These are phyloP conservation scores for Blastobotrys apis DNA, from an alignment of 1,139 yeast genomes.

Conservation along the genomic window DNA sequence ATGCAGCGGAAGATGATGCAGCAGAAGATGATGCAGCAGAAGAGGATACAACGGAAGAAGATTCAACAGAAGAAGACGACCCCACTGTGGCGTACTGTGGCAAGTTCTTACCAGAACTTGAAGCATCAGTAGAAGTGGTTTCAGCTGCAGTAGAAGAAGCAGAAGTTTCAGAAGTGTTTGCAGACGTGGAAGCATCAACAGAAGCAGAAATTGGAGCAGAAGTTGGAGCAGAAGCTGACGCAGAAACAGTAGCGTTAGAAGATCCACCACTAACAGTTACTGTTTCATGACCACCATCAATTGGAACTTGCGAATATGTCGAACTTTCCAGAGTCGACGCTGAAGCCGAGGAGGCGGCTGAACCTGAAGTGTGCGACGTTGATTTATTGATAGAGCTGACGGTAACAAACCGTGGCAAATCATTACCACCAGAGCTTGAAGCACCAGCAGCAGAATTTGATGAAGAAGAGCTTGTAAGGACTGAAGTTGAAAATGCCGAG, in stretches of 20 bases:
- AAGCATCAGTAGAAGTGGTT: neutral
- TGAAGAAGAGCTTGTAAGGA: no score
- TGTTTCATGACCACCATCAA: neutral
- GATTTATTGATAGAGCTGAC: neutral
- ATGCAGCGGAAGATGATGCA: no score
- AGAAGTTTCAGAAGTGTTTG: neutral
- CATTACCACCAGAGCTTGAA: no score
- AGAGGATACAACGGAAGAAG: no score
- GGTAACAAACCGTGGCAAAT: no score
- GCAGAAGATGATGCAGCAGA: no score
- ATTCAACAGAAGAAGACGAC: no score
- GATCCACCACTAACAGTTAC: neutral
- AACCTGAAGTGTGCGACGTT: neutral
- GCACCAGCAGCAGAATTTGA: no score
- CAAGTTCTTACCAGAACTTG: no score
- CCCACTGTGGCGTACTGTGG: no score
- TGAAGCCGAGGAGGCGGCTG: neutral
- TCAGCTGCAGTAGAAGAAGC: neutral
- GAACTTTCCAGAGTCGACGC: no score
- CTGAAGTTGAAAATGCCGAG: no score
- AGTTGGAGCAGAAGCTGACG: neutral
- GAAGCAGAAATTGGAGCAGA: neutral
- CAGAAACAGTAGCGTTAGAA: neutral
- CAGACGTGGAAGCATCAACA: neutral
- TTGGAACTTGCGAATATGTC: constrained; percentile 1